These are phyloP conservation scores for Zalaria sp. DNA, from an alignment of 2,329 filamentous ascomycete species.

Conservation along the genomic window DNA sequence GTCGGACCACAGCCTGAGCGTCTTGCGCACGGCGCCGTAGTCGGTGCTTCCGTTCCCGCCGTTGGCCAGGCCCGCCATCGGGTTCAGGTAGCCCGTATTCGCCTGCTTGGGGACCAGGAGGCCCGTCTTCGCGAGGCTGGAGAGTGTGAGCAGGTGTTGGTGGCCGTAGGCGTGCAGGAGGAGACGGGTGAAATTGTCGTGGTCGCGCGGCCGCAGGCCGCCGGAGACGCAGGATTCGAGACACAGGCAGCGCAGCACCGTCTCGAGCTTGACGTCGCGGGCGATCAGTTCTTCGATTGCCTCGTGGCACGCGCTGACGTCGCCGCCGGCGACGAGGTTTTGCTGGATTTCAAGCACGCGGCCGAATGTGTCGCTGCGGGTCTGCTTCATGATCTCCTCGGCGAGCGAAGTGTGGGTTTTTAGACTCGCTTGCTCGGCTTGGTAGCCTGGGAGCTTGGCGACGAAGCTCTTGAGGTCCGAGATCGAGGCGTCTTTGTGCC, in stretches of 20 bases:
- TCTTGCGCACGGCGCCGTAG: conserved; percentile 76
- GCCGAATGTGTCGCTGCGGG: conserved; percentile 76
- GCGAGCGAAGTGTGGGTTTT: conserved; percentile 83
- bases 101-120: conserved; percentile 60
- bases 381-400: conserved; percentile 91
- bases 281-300: conserved; percentile 90
- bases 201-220: conserved; percentile 75
- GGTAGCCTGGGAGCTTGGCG: conserved; percentile 79
- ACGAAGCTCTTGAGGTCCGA: conserved; percentile 91
- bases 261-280: conserved; percentile 65
- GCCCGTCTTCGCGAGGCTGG: conserved; percentile 77
- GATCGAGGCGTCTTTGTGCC: conserved; percentile 71
- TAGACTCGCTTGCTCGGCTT: conserved; percentile 85
- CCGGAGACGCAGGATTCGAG: conserved; percentile 84
- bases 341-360: conserved; percentile 87
- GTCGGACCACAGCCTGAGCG: conserved; percentile 79
- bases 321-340: conserved; percentile 84
- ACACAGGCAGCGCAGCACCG: conserved; percentile 73
- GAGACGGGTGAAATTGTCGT: conserved; percentile 77
- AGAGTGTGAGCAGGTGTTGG: conserved; percentile 82
- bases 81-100: conserved; percentile 67
- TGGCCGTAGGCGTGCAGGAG: conserved; percentile 89
- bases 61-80: conserved; percentile 46
- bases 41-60: conserved; percentile 43
- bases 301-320: conserved; percentile 67